Conservation (phyloP, 257 asterid genomes). For the Jasminum sambac region DNA sequence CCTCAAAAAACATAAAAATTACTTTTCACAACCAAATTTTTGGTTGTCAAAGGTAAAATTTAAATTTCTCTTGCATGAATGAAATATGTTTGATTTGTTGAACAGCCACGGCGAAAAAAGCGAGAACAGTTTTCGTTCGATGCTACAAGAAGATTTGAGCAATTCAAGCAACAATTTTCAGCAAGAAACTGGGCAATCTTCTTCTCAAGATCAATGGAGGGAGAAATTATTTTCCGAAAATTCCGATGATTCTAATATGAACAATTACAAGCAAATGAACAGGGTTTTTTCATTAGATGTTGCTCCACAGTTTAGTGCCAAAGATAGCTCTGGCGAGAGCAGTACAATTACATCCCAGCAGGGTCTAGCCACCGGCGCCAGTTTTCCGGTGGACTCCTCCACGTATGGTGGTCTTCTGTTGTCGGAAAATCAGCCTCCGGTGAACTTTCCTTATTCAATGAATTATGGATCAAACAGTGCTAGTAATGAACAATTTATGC, state of each 20-base stretch:
- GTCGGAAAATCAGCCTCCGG: constrained; percentile 40
- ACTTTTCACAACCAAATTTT: too few relatives aligned
- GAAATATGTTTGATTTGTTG: neutral
- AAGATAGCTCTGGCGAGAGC: constrained; percentile 39
- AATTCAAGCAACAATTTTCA: constrained; percentile 40
- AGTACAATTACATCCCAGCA: constrained; percentile 42
- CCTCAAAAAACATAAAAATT: too few relatives aligned
- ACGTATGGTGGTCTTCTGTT: constrained; percentile 50
- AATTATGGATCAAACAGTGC: constrained; percentile 32
- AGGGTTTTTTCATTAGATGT: constrained; percentile 48
- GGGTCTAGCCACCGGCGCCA: constrained; percentile 30
- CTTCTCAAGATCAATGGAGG: constrained; percentile 59
- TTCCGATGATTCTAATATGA: constrained; percentile 35
- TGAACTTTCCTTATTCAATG: constrained; percentile 40
- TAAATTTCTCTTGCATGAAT: constrained; percentile 4
- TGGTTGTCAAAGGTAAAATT: too few relatives aligned
- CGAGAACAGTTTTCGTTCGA: constrained; percentile 38
- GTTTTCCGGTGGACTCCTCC: constrained; percentile 53
- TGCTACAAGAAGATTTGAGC: constrained; percentile 49
- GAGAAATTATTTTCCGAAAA: constrained; percentile 36
- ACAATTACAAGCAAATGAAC: constrained; percentile 41
- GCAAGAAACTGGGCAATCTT: constrained; percentile 37
- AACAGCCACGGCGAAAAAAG: constrained; percentile 36
- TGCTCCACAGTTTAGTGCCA: constrained; percentile 40
- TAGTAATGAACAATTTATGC: constrained; percentile 14